These are phyloP conservation scores for Neurospora hispaniola DNA, from an alignment of 495 filamentous ascomycete species.

Conservation along the genomic window DNA sequence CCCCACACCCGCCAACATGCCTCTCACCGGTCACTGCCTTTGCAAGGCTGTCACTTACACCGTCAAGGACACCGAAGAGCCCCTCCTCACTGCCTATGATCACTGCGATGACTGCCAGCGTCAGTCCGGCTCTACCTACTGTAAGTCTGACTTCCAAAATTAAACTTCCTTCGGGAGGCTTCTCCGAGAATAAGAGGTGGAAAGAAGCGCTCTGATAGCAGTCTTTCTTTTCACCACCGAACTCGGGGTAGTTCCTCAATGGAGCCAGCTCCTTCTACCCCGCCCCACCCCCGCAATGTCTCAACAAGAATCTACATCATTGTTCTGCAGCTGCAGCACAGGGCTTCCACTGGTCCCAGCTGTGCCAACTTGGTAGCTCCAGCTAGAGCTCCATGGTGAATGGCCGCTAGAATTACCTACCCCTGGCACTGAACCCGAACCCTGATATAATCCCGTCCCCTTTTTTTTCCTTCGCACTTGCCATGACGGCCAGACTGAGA, in stretches of 20 bases:
- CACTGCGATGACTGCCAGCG: slow-evolving; percentile 67
- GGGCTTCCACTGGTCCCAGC: background rate
- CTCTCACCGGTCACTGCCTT: slow-evolving; percentile 58
- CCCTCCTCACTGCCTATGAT: slow-evolving; percentile 50
- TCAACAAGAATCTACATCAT: background rate
- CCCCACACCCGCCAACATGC: slow-evolving; percentile 37
- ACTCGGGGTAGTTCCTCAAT: background rate
- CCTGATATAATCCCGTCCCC: background rate
- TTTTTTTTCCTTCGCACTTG: background rate
- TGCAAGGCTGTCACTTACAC: slow-evolving; percentile 59
- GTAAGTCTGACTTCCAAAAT: slow-evolving; percentile 25
- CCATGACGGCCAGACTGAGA: background rate
- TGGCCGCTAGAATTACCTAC: background rate
- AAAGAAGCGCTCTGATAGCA: background rate
- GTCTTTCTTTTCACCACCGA: background rate
- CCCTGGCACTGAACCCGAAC: background rate
- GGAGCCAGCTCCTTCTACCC: background rate
- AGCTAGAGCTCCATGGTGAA: background rate
- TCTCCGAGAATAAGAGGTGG: background rate
- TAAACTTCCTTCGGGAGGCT: background rate
- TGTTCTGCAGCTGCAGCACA: background rate
- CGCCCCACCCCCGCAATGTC: background rate
- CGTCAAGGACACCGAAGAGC: slow-evolving; percentile 39
- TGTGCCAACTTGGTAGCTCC: background rate
- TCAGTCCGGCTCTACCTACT: slow-evolving; percentile 58